Evolutionary conservation across 306 rosid species (phyloP).

Genomic region (Malus sieversii): DNA sequence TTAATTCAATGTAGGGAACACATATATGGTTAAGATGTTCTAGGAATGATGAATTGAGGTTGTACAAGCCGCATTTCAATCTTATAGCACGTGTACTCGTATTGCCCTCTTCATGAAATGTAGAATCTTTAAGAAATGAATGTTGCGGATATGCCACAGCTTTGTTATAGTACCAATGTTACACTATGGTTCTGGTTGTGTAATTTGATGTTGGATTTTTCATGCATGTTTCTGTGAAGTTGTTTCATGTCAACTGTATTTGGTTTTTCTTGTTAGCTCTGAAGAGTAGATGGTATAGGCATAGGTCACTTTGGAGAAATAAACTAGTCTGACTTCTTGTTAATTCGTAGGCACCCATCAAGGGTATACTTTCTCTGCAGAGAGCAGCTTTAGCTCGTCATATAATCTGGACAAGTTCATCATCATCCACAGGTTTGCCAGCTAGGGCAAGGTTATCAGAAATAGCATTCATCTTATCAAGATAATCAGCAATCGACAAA

Average conservation of each 20-base stretch:
- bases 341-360: conserved; percentile 54
- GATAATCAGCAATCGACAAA: too few relatives aligned
- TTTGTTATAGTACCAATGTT: background rate
- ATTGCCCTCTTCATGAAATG: background rate
- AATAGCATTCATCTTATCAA: too few relatives aligned
- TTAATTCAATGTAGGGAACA: background rate
- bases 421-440: background rate
- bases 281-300: background rate
- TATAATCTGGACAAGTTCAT: background rate
- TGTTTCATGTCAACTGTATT: background rate
- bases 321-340: background rate
- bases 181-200: background rate
- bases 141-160: background rate
- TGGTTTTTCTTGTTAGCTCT: background rate
- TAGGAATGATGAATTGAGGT: background rate
- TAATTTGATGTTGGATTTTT: background rate
- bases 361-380: conserved; percentile 54
- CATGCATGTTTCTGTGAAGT: background rate
- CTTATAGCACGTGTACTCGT: background rate
- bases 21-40: background rate
- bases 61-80: background rate
- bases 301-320: background rate
- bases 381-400: conserved; percentile 42
- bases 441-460: too few relatives aligned
- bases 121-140: background rate